Conservation (phyloP, 176 grass and related monocot species). For the Saccharum officinarum region DNA sequence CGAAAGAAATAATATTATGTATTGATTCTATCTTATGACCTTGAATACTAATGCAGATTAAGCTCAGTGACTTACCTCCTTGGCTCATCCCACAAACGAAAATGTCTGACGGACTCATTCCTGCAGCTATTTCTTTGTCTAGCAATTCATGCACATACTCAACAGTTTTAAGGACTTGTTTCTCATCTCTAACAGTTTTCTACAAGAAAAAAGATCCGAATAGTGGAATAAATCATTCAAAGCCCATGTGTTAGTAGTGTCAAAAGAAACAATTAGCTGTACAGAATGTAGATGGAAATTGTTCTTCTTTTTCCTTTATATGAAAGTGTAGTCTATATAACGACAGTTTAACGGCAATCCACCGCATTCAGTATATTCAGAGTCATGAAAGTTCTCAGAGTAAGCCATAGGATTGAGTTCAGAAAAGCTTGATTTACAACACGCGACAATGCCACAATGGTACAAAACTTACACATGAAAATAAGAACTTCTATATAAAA, state of each 20-base stretch:
- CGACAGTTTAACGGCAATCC: not conserved
- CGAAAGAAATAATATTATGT: not conserved
- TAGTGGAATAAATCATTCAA: not conserved
- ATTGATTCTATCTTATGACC: not conserved
- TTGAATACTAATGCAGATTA: not conserved
- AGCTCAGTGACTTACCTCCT: slow-evolving; percentile 38
- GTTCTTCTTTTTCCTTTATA: not conserved
- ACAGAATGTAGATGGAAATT: not conserved
- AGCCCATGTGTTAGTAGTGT: not conserved
- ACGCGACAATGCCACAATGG: not conserved
- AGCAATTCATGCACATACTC: slow-evolving; percentile 52
- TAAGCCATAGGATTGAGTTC: not conserved
- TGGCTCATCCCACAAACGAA: slow-evolving; percentile 69
- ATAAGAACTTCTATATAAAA: not conserved
- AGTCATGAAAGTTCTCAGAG: not conserved
- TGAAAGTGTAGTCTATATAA: not conserved
- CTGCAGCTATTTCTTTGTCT: slow-evolving; percentile 47
- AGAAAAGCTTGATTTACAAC: not conserved
- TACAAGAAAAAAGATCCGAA: not conserved
- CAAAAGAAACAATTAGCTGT: not conserved
- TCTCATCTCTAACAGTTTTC: slow-evolving; percentile 52
- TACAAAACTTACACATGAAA: not conserved
- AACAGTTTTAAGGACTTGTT: slow-evolving; percentile 54
- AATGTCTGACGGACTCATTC: slow-evolving; percentile 44
- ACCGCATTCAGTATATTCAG: no score